Evolutionary conservation across 1,139 yeast genomes (phyloP), one percentile per base, ranked within the genome.

Genomic region (Meyerozyma carpophila): DNA sequence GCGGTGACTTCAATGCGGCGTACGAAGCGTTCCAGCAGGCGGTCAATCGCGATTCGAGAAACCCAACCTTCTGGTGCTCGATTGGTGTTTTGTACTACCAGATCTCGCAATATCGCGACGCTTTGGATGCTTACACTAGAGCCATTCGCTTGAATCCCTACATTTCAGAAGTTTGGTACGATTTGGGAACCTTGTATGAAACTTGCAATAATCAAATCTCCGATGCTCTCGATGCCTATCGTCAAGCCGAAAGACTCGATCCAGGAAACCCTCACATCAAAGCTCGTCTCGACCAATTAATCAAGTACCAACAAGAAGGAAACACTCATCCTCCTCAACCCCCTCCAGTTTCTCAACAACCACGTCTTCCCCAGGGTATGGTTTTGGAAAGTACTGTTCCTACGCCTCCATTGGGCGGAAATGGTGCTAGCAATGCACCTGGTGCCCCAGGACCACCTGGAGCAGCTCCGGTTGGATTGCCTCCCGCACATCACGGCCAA

Each of bases 11-110:
- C 69, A 85, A 93, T 52, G 91, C 94, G 42, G 98, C 98, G 3
- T 93, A 93, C 65, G 98, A 93, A 61, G 95, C 98, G 0, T 93
- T 93, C 77, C 98, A 93, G 68, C 98, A 91, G 63, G 98, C 98
- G 7, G 98, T 93, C 44, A 93, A 93, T 64, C 79, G 97, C 49
- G 98, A 93, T 63, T 85, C 95, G 28, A 78, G 97, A 60, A 93
- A 93, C 63, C 98, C 98, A 45, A 93, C 97, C 2, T 93, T 93
- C 70, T 93, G 98, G 98, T 93, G 98, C 64, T 89, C 96, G 27
- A 93, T 93, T 59, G 98, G 98, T 62, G 98, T 93, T 9, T 75
- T 93, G 48, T 93, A 93, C 68, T 93, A 91, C 65, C 97, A 93
- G 66, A 91, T 93, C 49, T 82, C 94, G 45, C 98, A 93, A 67